These are phyloP conservation scores for Torrubiella hemipterigena DNA, from an alignment of 2,329 filamentous ascomycete genomes.

Conservation along the genomic window DNA sequence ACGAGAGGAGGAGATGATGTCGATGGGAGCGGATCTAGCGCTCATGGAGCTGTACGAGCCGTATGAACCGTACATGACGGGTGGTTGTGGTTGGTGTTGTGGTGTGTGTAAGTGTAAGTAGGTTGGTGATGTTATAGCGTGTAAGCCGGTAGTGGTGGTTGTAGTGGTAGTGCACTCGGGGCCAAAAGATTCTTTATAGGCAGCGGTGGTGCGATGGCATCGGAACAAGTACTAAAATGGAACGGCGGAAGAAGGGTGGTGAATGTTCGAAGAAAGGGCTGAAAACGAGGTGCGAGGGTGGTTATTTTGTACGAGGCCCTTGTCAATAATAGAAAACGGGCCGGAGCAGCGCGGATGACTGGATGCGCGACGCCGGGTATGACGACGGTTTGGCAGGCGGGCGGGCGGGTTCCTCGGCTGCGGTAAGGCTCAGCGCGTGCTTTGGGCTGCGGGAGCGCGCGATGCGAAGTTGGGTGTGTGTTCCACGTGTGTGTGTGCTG, in stretches of 20 bases:
- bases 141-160: neutral
- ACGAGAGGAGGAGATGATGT: conserved; percentile 26
- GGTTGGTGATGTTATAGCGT: neutral
- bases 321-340: too few relatives aligned
- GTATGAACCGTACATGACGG: conserved; percentile 37
- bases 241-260: neutral
- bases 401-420: too few relatives aligned
- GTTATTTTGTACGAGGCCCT: neutral
- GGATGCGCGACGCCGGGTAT: too few relatives aligned
- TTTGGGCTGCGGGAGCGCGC: too few relatives aligned
- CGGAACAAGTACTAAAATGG: too few relatives aligned
- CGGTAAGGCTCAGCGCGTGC: too few relatives aligned
- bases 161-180: neutral
- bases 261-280: neutral
- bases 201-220: neutral
- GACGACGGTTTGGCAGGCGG: too few relatives aligned
- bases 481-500: neutral
- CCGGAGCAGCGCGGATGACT: too few relatives aligned
- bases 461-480: too few relatives aligned
- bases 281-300: neutral
- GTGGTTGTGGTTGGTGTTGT: conserved; percentile 7
- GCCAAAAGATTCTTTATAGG: neutral
- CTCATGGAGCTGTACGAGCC: conserved; percentile 38
- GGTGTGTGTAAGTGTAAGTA: conserved; percentile 2
- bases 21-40: conserved; percentile 29